Conservation (phyloP, 179 eudicot genomes). For the Patellifolia procumbens region DNA sequence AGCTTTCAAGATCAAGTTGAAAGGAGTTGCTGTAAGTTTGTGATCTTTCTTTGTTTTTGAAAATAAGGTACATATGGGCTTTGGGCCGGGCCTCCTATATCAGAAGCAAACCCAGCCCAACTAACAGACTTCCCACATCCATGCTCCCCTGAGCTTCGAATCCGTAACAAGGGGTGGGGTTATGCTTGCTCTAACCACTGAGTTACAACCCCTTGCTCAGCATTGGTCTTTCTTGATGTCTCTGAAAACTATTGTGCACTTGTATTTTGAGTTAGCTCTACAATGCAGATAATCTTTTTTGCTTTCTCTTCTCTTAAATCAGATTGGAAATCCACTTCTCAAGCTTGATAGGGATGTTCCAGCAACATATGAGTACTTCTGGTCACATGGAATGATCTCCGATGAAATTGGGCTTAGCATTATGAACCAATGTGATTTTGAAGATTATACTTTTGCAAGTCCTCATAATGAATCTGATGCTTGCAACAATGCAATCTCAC, state of each 20-base stretch:
- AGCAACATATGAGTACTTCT: conserved; percentile 75
- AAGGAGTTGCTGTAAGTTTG: conserved; percentile 91
- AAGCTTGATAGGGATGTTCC: conserved; percentile 80
- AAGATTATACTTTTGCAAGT: conserved; percentile 63
- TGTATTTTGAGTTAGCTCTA: background rate
- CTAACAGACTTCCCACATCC: no score
- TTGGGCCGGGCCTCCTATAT: no score
- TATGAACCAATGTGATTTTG: conserved; percentile 78
- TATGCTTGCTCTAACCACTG: no score
- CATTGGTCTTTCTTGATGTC: background rate
- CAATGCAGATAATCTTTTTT: background rate
- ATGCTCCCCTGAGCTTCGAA: no score
- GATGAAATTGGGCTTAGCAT: conserved; percentile 81
- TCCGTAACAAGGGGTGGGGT: no score
- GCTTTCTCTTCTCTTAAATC: background rate
- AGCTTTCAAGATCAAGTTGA: conserved; percentile 71
- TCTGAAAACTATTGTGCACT: background rate
- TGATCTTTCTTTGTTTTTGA: no score
- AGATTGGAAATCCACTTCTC: conserved; percentile 99
- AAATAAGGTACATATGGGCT: no score
- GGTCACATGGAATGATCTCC: conserved; percentile 99
- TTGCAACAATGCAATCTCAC: conserved; percentile 60
- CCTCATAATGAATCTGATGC: conserved; percentile 67
- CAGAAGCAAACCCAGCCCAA: no score
- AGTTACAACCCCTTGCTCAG: no score